Conservation (phyloP, 1,284 basidiomycete genomes). For the Moesziomyces aphidis region DNA sequence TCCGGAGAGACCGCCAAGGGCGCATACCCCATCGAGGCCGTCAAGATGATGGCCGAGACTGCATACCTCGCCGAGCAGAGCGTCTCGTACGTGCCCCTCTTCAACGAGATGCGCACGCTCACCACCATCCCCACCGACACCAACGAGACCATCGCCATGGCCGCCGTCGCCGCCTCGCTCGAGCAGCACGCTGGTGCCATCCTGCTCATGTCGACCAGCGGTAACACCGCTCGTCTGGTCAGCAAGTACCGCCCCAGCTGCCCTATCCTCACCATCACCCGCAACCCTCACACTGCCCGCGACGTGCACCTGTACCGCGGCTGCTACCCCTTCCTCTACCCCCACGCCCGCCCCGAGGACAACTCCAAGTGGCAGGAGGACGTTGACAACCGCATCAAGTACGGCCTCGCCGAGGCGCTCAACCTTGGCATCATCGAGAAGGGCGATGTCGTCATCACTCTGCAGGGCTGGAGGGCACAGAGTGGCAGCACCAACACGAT, state of each 20-base stretch:
- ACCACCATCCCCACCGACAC: constrained; percentile 65
- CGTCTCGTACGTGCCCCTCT: constrained; percentile 65
- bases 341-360: constrained; percentile 85
- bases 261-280: constrained; percentile 91
- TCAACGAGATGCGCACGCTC: constrained; percentile 71
- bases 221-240: constrained; percentile 93
- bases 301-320: constrained; percentile 97
- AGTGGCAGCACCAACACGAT: constrained; percentile 80
- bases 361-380: constrained; percentile 96
- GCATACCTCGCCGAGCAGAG: constrained; percentile 66
- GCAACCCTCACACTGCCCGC: constrained; percentile 93
- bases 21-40: constrained; percentile 70
- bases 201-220: constrained; percentile 90
- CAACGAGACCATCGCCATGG: constrained; percentile 67
- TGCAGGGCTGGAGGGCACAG: constrained; percentile 99
- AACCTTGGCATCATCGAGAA: constrained; percentile 87
- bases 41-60: constrained; percentile 68
- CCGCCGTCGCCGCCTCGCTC: constrained; percentile 64
- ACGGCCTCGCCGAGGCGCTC: constrained; percentile 89
- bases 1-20: constrained; percentile 68
- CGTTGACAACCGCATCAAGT: constrained; percentile 75
- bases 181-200: constrained; percentile 72
- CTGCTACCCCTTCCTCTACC: constrained; percentile 97
- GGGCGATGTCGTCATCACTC: constrained; percentile 89
- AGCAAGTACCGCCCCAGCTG: constrained; percentile 95